phyloP scores from a whole-genome alignment of 2,329 filamentous ascomycete genomes.

The Penicillium brasilianum region DNA sequence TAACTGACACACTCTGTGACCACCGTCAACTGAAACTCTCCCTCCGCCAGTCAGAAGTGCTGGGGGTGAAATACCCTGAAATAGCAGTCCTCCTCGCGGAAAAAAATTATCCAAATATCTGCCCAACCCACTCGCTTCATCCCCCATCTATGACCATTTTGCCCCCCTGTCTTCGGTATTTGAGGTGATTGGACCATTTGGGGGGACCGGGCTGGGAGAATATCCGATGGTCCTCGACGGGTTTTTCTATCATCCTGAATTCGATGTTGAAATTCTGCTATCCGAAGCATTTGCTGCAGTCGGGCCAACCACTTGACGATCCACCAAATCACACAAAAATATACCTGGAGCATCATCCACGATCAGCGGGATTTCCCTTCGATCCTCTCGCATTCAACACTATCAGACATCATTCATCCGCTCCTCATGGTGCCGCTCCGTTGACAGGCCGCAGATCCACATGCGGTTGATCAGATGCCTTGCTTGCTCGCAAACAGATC shows the following conservation, averaged over 20 bases:
- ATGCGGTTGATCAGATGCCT: conserved; percentile 26
- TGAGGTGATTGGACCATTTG: conserved; percentile 19
- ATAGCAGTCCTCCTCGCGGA: neutral
- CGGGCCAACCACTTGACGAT: neutral
- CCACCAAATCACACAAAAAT: neutral
- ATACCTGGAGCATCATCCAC: neutral
- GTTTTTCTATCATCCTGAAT: neutral
- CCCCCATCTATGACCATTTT: neutral
- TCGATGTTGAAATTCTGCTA: conserved; percentile 1
- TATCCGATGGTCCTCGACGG: conserved; percentile 4
- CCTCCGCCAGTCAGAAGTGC: neutral
- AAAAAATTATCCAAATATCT: neutral
- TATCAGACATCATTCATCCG: neutral
- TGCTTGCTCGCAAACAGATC: conserved; percentile 22
- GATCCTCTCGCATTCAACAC: neutral
- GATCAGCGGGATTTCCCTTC: neutral
- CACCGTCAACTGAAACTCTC: neutral
- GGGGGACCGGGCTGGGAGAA: conserved; percentile 3
- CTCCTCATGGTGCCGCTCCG: neutral
- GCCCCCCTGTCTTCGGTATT: conserved; percentile 4
- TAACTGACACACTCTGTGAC: neutral
- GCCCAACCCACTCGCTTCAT: neutral
- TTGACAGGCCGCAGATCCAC: conserved; percentile 22
- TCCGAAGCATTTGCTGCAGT: neutral
- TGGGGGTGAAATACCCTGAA: neutral